Conservation (phyloP, 1,139 yeast genomes). For the Torulaspora pretoriensis region DNA sequence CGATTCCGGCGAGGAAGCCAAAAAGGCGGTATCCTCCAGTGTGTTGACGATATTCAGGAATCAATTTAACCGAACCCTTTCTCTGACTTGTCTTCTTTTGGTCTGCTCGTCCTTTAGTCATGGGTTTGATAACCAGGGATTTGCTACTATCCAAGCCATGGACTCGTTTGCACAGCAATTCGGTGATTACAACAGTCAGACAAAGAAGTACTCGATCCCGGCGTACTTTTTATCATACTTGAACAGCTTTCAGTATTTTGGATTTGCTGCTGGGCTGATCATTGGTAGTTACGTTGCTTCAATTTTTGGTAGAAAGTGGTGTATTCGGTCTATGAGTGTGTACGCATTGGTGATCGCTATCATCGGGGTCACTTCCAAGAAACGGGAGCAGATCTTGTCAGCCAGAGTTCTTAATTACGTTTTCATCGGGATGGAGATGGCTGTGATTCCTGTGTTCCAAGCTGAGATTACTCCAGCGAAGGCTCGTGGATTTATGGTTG, state of each 20-base stretch:
- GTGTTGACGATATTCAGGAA: slow-evolving; percentile 1
- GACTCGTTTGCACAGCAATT: slow-evolving; percentile 7
- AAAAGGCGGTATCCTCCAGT: not conserved
- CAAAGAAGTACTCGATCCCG: slow-evolving; percentile 3
- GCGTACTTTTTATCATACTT: slow-evolving; percentile 6
- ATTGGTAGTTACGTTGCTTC: slow-evolving; percentile 5
- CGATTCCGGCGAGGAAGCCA: not conserved
- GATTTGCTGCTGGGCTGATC: slow-evolving; percentile 7
- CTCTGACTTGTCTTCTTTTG: slow-evolving; percentile 4
- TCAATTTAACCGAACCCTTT: slow-evolving; percentile 3
- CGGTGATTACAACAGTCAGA: slow-evolving; percentile 6
- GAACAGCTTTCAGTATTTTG: slow-evolving; percentile 8
- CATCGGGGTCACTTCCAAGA: slow-evolving; percentile 5
- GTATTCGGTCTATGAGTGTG: slow-evolving; percentile 10
- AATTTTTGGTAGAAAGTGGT: slow-evolving; percentile 11
- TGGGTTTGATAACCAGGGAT: slow-evolving; percentile 10
- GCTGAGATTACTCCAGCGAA: slow-evolving; percentile 8
- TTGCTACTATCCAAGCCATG: slow-evolving; percentile 10
- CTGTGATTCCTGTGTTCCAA: slow-evolving; percentile 8
- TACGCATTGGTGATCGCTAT: slow-evolving; percentile 9
- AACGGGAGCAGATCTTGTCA: slow-evolving; percentile 7
- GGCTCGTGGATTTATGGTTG: slow-evolving; percentile 8
- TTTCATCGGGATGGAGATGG: slow-evolving; percentile 10
- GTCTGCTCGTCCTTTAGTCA: slow-evolving; percentile 8
- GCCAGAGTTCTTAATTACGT: slow-evolving; percentile 8